Evolutionary conservation across 1,284 basidiomycete genomes (phyloP).

Genomic region (Cutaneotrichosporon cyanovorans): DNA sequence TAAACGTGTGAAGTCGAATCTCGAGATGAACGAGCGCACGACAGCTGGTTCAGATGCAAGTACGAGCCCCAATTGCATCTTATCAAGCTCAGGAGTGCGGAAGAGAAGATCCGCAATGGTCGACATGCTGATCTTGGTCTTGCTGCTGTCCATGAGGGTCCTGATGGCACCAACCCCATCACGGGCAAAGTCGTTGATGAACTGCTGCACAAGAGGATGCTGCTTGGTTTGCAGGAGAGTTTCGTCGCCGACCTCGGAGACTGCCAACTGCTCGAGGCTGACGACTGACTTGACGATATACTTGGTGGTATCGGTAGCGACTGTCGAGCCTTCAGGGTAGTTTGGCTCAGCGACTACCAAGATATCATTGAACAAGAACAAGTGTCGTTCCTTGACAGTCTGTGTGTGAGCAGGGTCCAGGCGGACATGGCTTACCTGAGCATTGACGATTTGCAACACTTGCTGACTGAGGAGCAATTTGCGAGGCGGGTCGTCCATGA

Average conservation of each 20-base stretch:
- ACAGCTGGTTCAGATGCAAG: constrained; percentile 66
- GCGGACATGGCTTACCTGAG: neutral
- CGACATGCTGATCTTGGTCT: constrained; percentile 54
- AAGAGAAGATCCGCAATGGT: constrained; percentile 75
- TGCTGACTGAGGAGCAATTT: constrained; percentile 75
- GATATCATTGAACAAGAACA: constrained; percentile 92
- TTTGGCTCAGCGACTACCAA: constrained; percentile 65
- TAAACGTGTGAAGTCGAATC: constrained; percentile 73
- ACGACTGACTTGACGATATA: constrained; percentile 85
- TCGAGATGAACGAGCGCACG: constrained; percentile 74
- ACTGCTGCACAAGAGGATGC: constrained; percentile 59
- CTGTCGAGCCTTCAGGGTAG: constrained; percentile 51
- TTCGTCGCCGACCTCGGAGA: constrained; percentile 29
- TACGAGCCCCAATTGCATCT: constrained; percentile 72
- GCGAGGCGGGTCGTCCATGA: constrained; percentile 74
- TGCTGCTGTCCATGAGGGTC: constrained; percentile 52
- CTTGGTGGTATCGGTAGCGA: constrained; percentile 67
- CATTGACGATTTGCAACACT: constrained; percentile 85
- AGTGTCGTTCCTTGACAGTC: constrained; percentile 90
- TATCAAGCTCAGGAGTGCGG: constrained; percentile 75
- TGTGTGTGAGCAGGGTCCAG: constrained; percentile 14
- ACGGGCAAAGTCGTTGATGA: constrained; percentile 64
- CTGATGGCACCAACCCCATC: constrained; percentile 66
- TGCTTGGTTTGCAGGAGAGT: constrained; percentile 12
- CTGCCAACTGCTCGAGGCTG: constrained; percentile 55